phyloP scores from a whole-genome alignment of 2,329 filamentous ascomycete genomes.

The Microsporum canis region DNA sequence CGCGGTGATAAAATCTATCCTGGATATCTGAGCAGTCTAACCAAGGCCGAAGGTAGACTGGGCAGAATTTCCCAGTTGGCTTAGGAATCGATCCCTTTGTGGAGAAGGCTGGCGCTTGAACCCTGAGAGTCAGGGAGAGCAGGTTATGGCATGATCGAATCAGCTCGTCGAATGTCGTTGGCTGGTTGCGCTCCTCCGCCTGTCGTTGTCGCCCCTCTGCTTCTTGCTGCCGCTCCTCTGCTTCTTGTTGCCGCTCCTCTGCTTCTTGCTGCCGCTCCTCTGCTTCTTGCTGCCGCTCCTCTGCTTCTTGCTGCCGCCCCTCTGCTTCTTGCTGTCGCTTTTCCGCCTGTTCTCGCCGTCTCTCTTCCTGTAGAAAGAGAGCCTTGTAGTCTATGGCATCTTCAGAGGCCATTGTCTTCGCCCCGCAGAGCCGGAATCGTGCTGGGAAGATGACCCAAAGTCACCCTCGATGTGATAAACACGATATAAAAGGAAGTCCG shows the following conservation, averaged over 20 bases:
- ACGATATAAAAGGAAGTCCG: no score
- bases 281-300: neutral
- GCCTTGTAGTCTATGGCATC: neutral
- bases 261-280: neutral
- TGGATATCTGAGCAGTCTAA: neutral
- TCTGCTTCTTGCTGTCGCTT: neutral
- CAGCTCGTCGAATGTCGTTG: neutral
- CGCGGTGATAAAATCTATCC: neutral
- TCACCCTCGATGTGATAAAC: no score
- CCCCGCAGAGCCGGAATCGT: no score
- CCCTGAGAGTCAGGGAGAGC: neutral
- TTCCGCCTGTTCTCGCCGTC: neutral
- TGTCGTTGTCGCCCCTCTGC: neutral
- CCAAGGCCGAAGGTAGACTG: neutral
- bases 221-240: neutral
- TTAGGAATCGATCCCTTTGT: conserved; percentile 1
- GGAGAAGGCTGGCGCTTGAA: neutral
- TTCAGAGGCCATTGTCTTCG: neutral
- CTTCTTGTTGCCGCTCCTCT: neutral
- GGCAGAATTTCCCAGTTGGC: conserved; percentile 1
- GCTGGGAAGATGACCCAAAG: no score
- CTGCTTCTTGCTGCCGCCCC: neutral
- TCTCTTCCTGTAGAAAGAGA: neutral
- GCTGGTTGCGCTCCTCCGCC: neutral
- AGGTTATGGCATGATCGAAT: conserved; percentile 1